Evolutionary conservation across 163 green algal genomes (phyloP).

Genomic region (Coccomyxa subellipsoidea): DNA sequence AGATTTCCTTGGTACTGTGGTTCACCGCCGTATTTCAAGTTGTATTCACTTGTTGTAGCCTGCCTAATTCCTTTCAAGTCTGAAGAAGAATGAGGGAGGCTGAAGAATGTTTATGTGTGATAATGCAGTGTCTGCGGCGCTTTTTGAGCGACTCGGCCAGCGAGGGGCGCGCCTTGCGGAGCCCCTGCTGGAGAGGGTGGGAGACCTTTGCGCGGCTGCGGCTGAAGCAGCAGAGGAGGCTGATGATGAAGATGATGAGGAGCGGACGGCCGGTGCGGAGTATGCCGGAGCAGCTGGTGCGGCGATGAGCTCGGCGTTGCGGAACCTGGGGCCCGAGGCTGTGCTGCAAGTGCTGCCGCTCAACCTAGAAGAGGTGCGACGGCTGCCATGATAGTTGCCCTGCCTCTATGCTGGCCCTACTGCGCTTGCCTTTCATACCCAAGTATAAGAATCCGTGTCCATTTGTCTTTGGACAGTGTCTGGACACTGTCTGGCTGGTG

Average conservation of each 20-base stretch:
- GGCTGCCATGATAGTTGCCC: neutral
- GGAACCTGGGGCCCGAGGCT: slow-evolving; percentile 66
- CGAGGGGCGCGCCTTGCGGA: slow-evolving; percentile 27
- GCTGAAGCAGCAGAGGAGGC: slow-evolving; percentile 34
- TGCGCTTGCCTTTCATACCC: no score
- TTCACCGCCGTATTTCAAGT: no score
- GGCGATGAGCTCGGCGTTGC: slow-evolving; percentile 50
- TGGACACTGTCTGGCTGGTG: no score
- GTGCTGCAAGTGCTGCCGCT: slow-evolving; percentile 75
- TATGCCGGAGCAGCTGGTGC: slow-evolving; percentile 39
- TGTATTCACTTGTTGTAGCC: no score
- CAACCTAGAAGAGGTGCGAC: slow-evolving; percentile 52
- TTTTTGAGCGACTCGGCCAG: slow-evolving; percentile 36
- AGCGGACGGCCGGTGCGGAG: slow-evolving; percentile 28
- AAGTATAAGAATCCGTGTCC: no score
- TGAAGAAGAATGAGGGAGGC: no score
- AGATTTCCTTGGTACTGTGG: no score
- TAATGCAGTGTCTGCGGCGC: slow-evolving; percentile 39
- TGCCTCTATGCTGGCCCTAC: no score
- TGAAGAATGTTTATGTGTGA: no score
- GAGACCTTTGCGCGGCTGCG: slow-evolving; percentile 50
- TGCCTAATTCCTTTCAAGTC: no score
- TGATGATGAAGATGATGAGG: slow-evolving; percentile 17
- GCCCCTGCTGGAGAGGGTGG: slow-evolving; percentile 50
- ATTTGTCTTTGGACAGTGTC: no score